A percentile compares a stretch with the other conserved stretches of the same genome.
Evolutionary conservation across 164 flowering plant species (phyloP).

Genomic region (Sextonia rubra): DNA sequence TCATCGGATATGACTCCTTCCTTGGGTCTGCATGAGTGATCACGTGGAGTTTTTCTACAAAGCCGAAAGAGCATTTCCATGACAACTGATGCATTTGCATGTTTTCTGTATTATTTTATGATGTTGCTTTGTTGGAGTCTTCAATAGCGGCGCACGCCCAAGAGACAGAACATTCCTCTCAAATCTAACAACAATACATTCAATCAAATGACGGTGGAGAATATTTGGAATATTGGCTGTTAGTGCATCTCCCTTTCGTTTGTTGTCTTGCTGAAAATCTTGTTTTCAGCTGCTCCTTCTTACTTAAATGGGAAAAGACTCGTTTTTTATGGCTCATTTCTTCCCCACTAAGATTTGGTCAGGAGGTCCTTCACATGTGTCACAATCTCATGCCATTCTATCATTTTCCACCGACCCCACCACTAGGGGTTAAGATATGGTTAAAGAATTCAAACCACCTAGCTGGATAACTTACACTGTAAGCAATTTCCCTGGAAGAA

Average conservation of each 20-base stretch:
- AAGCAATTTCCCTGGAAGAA: too few species aligned
- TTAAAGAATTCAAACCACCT: too few species aligned
- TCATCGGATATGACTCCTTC: too few species aligned
- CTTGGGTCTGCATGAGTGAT: too few species aligned
- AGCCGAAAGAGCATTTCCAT: too few species aligned
- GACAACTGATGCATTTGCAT: not conserved
- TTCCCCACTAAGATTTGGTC: not conserved
- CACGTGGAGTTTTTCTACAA: too few species aligned
- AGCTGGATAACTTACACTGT: too few species aligned
- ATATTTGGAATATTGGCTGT: not conserved
- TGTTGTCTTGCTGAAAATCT: not conserved
- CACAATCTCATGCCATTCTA: too few species aligned
- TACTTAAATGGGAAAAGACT: not conserved
- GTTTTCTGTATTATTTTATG: not conserved
- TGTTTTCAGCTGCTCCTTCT: not conserved
- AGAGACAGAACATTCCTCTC: not conserved
- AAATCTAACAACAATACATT: not conserved
- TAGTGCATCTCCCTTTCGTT: not conserved
- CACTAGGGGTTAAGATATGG: not conserved
- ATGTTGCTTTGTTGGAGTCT: not conserved
- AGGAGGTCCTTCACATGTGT: not conserved
- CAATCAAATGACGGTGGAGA: not conserved
- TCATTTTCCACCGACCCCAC: not conserved
- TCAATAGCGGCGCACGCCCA: not conserved
- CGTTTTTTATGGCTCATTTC: not conserved